These are phyloP conservation scores for Populus trichocarpa DNA, from an alignment of 441 rosid genomes.

Conservation along the genomic window DNA sequence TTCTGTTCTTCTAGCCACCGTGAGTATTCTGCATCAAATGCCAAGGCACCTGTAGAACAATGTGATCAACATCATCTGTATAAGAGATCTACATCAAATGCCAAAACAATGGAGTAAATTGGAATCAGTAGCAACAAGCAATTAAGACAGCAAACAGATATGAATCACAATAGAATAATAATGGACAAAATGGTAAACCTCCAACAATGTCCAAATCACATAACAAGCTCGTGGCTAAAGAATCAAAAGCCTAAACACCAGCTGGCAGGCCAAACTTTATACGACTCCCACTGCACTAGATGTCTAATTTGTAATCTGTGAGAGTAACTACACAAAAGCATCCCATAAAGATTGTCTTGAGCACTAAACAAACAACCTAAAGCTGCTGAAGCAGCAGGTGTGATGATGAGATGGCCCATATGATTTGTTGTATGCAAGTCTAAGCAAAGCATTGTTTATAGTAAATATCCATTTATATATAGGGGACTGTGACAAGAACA, in stretches of 20 bases:
- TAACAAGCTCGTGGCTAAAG: background rate
- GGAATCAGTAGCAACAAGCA: constrained; percentile 4
- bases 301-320: background rate
- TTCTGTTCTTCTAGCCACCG: constrained; percentile 88
- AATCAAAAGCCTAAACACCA: background rate
- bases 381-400: background rate
- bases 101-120: background rate
- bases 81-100: background rate
- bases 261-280: background rate
- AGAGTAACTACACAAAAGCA: background rate
- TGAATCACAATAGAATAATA: background rate
- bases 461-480: background rate
- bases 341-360: background rate
- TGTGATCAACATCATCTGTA: constrained; percentile 10
- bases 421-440: background rate
- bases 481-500: background rate
- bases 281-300: background rate
- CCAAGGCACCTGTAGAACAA: constrained; percentile 60
- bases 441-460: background rate
- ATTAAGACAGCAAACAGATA: background rate
- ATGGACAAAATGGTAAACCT: background rate
- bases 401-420: background rate
- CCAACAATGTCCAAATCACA: background rate
- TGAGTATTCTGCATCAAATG: constrained; percentile 79
- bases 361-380: background rate